Conservation (phyloP, 768 basidiomycete genomes). For the Gyrodon lividus region DNA sequence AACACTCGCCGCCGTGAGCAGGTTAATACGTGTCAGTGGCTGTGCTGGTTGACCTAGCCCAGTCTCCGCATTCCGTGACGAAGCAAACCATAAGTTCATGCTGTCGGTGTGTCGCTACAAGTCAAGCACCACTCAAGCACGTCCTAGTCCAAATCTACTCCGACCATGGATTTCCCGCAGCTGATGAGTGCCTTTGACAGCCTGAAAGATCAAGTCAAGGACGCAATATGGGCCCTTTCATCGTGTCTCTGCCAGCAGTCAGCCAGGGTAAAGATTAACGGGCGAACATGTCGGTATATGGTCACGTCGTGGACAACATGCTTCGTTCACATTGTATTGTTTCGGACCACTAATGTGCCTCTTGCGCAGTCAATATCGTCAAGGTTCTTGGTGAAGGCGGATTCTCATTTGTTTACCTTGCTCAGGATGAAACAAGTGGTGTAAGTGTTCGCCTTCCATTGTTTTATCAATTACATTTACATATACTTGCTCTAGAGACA, state of each 20-base stretch:
- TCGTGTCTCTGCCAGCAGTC: slow-evolving; percentile 80
- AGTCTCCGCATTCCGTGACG: no score
- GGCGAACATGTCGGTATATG: slow-evolving; percentile 75
- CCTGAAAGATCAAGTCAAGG: slow-evolving; percentile 73
- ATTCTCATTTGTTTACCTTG: slow-evolving; percentile 89
- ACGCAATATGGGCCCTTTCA: slow-evolving; percentile 78
- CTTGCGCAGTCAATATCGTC: slow-evolving; percentile 71
- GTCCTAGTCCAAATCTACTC: no score
- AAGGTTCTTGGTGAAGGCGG: slow-evolving; percentile 96
- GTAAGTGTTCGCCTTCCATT: slow-evolving; percentile 41
- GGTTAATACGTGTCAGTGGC: no score
- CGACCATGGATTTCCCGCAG: slow-evolving; percentile 32
- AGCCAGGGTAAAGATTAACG: slow-evolving; percentile 92
- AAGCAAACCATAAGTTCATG: no score
- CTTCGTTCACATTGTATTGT: slow-evolving; percentile 1
- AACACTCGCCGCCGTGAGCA: no score
- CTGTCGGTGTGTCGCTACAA: background rate
- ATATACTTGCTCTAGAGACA: slow-evolving; percentile 52
- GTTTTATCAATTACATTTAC: background rate
- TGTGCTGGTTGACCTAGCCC: no score
- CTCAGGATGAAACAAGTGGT: slow-evolving; percentile 82
- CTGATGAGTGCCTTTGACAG: slow-evolving; percentile 48
- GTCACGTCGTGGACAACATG: slow-evolving; percentile 2
- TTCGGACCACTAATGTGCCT: slow-evolving; percentile 3
- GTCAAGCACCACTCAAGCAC: background rate